Conservation (phyloP, 2,329 filamentous ascomycete species). For the Pseudogymnoascus sp. region DNA sequence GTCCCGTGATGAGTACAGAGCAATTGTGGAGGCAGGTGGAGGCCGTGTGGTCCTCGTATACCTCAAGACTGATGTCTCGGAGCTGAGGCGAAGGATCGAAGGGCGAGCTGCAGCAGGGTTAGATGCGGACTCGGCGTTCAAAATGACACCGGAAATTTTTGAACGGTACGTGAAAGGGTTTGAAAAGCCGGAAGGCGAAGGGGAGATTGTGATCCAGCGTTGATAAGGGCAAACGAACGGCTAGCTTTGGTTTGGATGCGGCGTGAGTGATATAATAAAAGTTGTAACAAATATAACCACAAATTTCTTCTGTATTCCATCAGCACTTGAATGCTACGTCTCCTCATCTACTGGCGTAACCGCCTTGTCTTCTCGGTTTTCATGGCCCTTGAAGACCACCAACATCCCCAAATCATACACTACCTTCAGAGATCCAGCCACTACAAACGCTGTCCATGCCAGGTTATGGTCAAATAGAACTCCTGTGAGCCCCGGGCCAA, state of each 20-base stretch:
- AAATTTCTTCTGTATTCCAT: background rate
- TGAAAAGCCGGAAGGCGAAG: background rate
- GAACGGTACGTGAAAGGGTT: background rate
- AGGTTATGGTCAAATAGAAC: slow-evolving; percentile 45
- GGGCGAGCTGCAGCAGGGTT: background rate
- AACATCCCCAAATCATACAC: slow-evolving; percentile 53
- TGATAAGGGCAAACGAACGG: background rate
- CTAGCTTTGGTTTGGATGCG: background rate
- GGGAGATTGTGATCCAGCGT: background rate
- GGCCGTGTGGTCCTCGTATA: background rate
- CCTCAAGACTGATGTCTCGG: background rate
- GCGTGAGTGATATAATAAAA: background rate
- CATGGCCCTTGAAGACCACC: slow-evolving; percentile 37
- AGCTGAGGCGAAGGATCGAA: background rate
- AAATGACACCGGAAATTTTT: background rate
- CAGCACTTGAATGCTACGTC: background rate
- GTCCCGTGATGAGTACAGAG: background rate
- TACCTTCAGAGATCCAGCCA: slow-evolving; percentile 56
- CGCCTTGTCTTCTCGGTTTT: slow-evolving; percentile 22
- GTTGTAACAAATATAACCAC: background rate
- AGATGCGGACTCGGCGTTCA: background rate
- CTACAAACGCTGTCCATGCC: slow-evolving; percentile 56
- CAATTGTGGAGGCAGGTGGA: background rate
- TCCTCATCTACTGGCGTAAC: slow-evolving; percentile 18
- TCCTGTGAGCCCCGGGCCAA: slow-evolving; percentile 59